Evolutionary conservation across 2,329 filamentous ascomycete genomes (phyloP), one percentile per base, ranked within the genome.

Genomic region (Niveomyces coronatus): DNA sequence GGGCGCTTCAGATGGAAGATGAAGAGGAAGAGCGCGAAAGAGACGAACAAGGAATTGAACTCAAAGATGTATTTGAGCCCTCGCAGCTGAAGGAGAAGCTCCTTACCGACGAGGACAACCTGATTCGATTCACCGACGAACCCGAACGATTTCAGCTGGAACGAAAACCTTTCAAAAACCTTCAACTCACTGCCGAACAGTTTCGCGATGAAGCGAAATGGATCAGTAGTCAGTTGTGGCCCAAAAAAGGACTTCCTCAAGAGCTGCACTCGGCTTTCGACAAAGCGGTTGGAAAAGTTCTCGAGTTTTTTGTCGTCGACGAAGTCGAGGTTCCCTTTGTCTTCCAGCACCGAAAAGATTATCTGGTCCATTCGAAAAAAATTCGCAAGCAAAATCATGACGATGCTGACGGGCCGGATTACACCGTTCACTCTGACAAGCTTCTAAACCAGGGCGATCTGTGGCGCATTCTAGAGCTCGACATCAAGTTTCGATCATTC

Each of bases 1-100:
- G 93, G 79, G 91, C 89, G 8, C 66, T 98, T 33, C 83, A 89
- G 37, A 70, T 89, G 53, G 88, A 96, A 58, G 84, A 91, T 31
- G 81, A 87, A 35, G 82, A 88, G 47, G 85, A 93, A 47, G 79
- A 85, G 33, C 78, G 82, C 41, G 71, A 83, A 47, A 74, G 79
- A 43, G 83, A 85, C 44, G 85, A 93, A 47, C 84, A 88, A 51
- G 80, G 81, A 31, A 76, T 96, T 29, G 86, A 95, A 60, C 74
- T 98, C 45, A 95, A 96, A 64, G 89, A 98, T 56, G 89, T 98
- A 35, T 98, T 98, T 52, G 91, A 98, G 61, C 91, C 91, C 1
- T 94, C 88, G 3, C 87, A 98, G 57, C 74, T 98, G 27, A 80
- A 82, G 40, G 91, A 98, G 62, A 89, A 86, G 62, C 82, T 96